Evolutionary conservation across 2,329 filamentous ascomycete genomes (phyloP), one percentile per base, ranked within the genome.

Genomic region (Colletotrichum falcatum): DNA sequence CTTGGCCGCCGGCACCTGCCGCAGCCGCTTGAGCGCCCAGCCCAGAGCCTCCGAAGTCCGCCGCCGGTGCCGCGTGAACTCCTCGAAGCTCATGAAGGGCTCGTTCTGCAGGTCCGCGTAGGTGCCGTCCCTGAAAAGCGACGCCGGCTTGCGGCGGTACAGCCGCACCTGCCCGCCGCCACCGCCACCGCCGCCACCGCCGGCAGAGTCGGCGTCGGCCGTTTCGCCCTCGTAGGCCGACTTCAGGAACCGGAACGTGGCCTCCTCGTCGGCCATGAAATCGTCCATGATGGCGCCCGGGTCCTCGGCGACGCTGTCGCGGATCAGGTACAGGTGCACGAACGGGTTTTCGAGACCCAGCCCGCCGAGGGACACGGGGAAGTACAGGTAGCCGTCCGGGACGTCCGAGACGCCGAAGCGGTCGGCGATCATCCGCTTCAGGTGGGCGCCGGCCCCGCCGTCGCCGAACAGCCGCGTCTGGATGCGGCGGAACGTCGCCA

Each of bases 401-500:
- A 84, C 75, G 46, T 74, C 74, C 2, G 65, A 46, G 6, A 79
- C 78, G 2, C 79, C 77, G 74, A 90, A 91, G 1, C 85, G 83
- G 8, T 84, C 75, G 23, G 81, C 74, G 37, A 90, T 85, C 14
- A 82, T 81, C 4, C 79, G 77, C 65, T 86, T 85, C 28, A 76
- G 14, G 88, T 81, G 73, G 85, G 81, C 54, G 82, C 80, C 3
- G 82, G 83, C 11, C 20, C 77, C 73, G 48, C 75, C 77, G 6
- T 79, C 75, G 5, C 78, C 75, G 75, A 90, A 89, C 2, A 90
- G 76, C 3, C 79, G 77, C 26, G 78, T 78, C 74, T 90, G 87
- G 60, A 90, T 88, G 42, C 83, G 81, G 48, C 81, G 81, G 62
- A 89, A 82, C 0, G 86, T 86, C 3, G 79, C 77, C 62, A 89